Base-by-base conservation (phyloP, 805 yeast species). In the Clavispora vitiphila region DNA sequence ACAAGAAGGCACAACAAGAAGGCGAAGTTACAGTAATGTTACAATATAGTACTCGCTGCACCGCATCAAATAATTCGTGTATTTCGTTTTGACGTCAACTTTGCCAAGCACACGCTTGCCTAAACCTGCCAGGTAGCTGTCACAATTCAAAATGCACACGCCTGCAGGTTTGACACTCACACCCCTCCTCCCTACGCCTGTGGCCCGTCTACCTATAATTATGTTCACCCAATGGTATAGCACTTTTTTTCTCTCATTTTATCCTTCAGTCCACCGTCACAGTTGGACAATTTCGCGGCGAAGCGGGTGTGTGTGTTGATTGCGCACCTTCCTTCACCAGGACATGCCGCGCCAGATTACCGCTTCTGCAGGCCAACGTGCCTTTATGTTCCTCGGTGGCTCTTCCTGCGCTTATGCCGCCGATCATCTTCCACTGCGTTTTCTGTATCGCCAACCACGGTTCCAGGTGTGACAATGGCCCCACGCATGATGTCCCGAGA, bases 381-480 rank as follows among this genome's bases (percentile, higher is more conserved):
- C 15, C 27, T 5, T 16, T 27, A 29, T 24, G 38, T n/a, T n/a
- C 26, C 26, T 27, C 46, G 37, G 11, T 42, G 46, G n/a, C 41
- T 14, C 29, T 25, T 42, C 22, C 35, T 35, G 34, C 44, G 34
- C n/a, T 42, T 43, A 11, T 2, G 10, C 31, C 40, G 36, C 35
- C 41, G 25, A 16, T 47, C 46, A n/a, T 42, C 39, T 15, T 34
- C 40, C 5, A 25, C 46, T 34, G 34, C 37, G 14, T 41, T 15
- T 8, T 29, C 32, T 7, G 32, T 9, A 16, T 26, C 30, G 8
- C 19, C 11, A 6, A 4, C 12, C 32, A 16, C 5, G 15, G 30
- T 5, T 7, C 16, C 30, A 12, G 14, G 30, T 8, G 30, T 26
- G 30, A 8, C 32, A 15, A 29, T 16, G 11, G 20, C 32, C 21